Evolutionary conservation across 192 early-diverging fungal genomes (phyloP), one percentile per base, ranked within the genome.

Genomic region (Allomyces macrogynus): DNA sequence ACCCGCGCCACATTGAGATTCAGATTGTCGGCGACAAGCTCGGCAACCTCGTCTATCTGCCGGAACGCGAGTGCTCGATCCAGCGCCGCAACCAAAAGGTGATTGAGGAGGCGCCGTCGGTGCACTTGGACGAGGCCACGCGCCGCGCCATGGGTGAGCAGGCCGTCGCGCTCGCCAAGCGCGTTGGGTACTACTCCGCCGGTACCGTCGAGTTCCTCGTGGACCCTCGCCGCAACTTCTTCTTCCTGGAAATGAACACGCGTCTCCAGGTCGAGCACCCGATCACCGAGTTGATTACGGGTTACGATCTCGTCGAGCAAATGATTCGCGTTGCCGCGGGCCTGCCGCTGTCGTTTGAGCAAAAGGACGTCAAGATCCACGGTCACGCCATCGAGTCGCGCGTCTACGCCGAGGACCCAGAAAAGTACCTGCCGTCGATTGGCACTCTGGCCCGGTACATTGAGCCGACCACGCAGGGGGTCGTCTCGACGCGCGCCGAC

Each of bases 341-440:
- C 14, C 83, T 91, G 66, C 75, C 77, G 64, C 76, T 97, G 42
- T 63, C 70, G 11, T 74, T 91, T 32, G 78, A 73, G 16, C 93
- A 97, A 74, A 67, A 73, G 3, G 89, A 92, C 57, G 77, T 93
- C 42, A 75, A 78, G 57, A 83, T 86, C 64, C 78, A 88, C 60
- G 93, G 93, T 1, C 94, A 91, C 91, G 88, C 93, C 9, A 83
- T 93, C 67, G 93, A 97, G 77, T 89, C 93, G 16, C 86, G 93
- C 62, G 89, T 97, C 16, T 97, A 97, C 70, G 93, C 93, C 25
- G 93, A 97, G 71, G 90, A 97, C 70, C 91, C 93, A 3, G 87
- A 87, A 62, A 91, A 86, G 73, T 94, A 90, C 77, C 75, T 97
- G 42, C 92, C 93, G 4, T 92, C 89, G 44, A 92, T 94, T 66